Evolutionary conservation across 306 rosid species (phyloP), one percentile per base, ranked within the genome.

Genomic region (Macrotyloma uniflorum): DNA sequence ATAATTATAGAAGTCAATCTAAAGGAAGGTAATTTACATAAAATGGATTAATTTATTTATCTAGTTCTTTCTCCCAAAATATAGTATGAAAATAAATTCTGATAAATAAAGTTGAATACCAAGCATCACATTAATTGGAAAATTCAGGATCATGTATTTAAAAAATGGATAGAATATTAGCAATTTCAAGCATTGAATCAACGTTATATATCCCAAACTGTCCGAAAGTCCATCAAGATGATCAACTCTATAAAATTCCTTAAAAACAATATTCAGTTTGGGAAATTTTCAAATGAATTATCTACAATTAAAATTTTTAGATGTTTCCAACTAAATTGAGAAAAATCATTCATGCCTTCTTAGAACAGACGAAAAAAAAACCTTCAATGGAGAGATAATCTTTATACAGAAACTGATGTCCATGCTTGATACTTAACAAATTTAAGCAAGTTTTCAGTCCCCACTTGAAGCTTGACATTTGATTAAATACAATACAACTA

Each of bases 191-290:
- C 78, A 79, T 49, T 36, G 62, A 69, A 42, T 57, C n/a, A 54
- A 67, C 58, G 76, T 35, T 75, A 62, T 33, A 75, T 19, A 70
- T 59, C 72, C 80, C 42, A 68, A 59, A 75, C 57, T 49, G 58
- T 82, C 33, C 58, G 47, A n/a, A 24, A 75, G 50, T 68, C 36
- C 42, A 61, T 61, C 73, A 82, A 82, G 61, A 76, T 49, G 62
- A 49, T 75, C 42, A 49, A 57, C 32, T 75, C 33, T 35, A 49
- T 51, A 82, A 75, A 61, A 62, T 72, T 81, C 67, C 59, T 59
- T 6, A 50, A 6, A 61, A 61, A 76, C 18, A 68, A 36, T 19
- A 23, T 40, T 8, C 66, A 3, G 73, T 59, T 36, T 8, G 47
- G 80, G 32, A 49, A 67, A 46, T 6, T 45, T 74, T 55, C n/a